These are phyloP conservation scores for Tubosaeta sp. DNA, from an alignment of 768 basidiomycete genomes.

Conservation along the genomic window DNA sequence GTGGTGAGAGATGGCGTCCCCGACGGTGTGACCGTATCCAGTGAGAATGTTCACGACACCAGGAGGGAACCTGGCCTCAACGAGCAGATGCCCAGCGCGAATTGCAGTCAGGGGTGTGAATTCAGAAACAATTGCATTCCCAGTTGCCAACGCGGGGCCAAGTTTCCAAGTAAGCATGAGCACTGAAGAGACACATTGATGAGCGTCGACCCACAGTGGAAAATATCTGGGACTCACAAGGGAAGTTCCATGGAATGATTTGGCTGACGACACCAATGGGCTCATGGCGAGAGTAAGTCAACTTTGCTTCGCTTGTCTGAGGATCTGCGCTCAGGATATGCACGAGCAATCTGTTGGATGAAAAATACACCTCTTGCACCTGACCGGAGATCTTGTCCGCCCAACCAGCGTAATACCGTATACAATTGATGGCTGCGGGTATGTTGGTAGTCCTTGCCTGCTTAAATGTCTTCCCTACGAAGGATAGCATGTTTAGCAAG, in stretches of 20 bases:
- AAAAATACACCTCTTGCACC: constrained; percentile 50
- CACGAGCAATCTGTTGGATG: too few relatives aligned
- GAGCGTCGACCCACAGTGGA: neutral
- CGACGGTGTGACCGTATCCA: constrained; percentile 68
- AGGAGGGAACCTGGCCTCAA: constrained; percentile 70
- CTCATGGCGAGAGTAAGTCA: constrained; percentile 16
- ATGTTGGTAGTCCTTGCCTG: constrained; percentile 41
- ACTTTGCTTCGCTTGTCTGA: constrained; percentile 26
- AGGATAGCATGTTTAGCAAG: too few relatives aligned
- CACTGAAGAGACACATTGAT: constrained; percentile 22
- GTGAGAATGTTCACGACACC: constrained; percentile 76
- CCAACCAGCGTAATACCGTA: constrained; percentile 86
- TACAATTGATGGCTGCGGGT: constrained; percentile 21
- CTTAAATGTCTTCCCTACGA: constrained; percentile 49
- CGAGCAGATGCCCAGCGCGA: constrained; percentile 44
- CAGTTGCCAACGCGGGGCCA: constrained; percentile 41
- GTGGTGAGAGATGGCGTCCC: constrained; percentile 66
- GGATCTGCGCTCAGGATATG: too few relatives aligned
- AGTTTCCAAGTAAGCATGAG: constrained; percentile 72
- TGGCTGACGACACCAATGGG: constrained; percentile 33
- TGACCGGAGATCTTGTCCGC: constrained; percentile 82
- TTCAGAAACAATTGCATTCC: constrained; percentile 42
- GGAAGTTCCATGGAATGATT: constrained; percentile 71
- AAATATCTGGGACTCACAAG: constrained; percentile 29
- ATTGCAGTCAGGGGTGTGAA: constrained; percentile 70